A percentile compares a stretch with the other conserved stretches of the same genome.
These are phyloP conservation scores for Calocybe indica DNA, from an alignment of 768 basidiomycete species.

Conservation along the genomic window DNA sequence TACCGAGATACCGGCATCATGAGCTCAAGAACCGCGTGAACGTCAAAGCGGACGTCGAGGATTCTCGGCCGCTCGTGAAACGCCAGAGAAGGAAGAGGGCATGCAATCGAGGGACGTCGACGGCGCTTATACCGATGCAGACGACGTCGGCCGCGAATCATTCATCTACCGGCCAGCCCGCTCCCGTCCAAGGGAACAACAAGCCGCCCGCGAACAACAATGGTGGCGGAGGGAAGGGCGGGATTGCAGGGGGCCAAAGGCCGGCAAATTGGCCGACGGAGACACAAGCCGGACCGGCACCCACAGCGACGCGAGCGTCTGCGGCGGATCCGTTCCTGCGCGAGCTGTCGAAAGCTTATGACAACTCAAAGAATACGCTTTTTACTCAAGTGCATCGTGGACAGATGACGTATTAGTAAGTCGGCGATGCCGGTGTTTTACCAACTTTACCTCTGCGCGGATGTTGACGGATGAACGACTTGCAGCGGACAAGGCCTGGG, in stretches of 20 bases:
- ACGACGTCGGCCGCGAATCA: not conserved
- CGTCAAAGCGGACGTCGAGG: not conserved
- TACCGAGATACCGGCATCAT: slow-evolving; percentile 16
- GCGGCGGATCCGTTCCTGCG: slow-evolving; percentile 19
- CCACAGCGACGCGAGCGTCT: slow-evolving; percentile 17
- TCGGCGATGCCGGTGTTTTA: not conserved
- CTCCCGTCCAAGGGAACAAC: not conserved
- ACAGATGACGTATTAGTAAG: slow-evolving; percentile 26
- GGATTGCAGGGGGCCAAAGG: slow-evolving; percentile 12
- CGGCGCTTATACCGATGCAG: not conserved
- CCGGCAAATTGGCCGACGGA: slow-evolving; percentile 19
- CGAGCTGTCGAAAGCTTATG: slow-evolving; percentile 20
- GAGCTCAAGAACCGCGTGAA: slow-evolving; percentile 13
- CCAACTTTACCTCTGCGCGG: not conserved
- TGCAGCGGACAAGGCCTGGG: slow-evolving; percentile 21
- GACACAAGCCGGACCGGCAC: slow-evolving; percentile 16
- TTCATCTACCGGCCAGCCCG: not conserved
- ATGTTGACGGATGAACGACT: slow-evolving; percentile 1
- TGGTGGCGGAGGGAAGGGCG: slow-evolving; percentile 5
- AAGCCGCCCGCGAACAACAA: not conserved
- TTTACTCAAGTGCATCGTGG: slow-evolving; percentile 19
- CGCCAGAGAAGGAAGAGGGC: slow-evolving; percentile 4
- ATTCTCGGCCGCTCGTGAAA: not conserved
- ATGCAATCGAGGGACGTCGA: not conserved
- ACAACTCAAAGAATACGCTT: slow-evolving; percentile 16